Base-by-base conservation (phyloP, 495 filamentous ascomycete genomes). In the Xylaria curta region DNA sequence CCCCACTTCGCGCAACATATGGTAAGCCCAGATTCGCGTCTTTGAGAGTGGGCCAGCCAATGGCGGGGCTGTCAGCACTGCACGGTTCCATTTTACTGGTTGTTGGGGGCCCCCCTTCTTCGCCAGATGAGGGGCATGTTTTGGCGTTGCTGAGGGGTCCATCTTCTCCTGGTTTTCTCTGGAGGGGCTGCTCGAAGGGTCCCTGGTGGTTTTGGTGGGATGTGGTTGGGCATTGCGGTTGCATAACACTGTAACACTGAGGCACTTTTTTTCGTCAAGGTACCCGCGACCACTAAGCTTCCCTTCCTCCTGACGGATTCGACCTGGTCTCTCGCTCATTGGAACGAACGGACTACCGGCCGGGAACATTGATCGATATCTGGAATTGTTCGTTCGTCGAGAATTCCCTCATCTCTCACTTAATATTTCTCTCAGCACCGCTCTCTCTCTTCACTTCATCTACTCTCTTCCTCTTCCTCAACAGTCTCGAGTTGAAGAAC, bases 71-170 rank as follows among this genome's bases (percentile, higher is more conserved):
- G 24, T 40, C 69, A 66, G 61, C 49, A 60, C 40, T 13, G 8
- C 69, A 71, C 62, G 65, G 51, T 66, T 49, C 38, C n/a, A 28
- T 71, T 71, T 59, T 31, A 69, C 54, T 72, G 66, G 70, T 54
- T 40, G 64, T 54, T 40, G 47, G n/a, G 64, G 64, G 60, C 1
- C 19, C 4, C 19, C n/a, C 28, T 31, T 31, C 28, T 3, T 1
- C 1, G 28, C 28, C 28, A 31, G 28, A 38, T 36, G 24, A 44
- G 61, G 21, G 24, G 42, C 44, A 47, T 49, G n/a, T 10, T 12
- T 8, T 7, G 26, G 54, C 26, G 54, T 58, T 24, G 33, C 49
- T 58, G 47, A 51, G 26, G 58, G 60, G 36, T 63, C 36, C 10
- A n/a, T n/a, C n/a, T n/a, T 26, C 36, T 26, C 3, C 36, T 26